Evolutionary conservation across 129 eudicot genomes (phyloP).

Genomic region (Flaveria linearis): DNA sequence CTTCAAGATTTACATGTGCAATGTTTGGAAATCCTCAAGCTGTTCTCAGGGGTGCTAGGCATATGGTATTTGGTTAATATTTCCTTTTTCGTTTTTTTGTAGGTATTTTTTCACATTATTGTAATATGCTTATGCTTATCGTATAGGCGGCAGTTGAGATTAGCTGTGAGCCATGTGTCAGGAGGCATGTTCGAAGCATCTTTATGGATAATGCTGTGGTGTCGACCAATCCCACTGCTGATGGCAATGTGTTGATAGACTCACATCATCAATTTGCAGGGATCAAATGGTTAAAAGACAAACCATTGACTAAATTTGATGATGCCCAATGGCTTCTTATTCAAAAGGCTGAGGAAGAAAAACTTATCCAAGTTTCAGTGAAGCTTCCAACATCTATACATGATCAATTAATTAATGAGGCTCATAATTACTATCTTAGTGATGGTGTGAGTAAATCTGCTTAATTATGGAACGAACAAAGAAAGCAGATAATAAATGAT

Average conservation of each 20-base stretch:
- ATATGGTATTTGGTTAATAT: slow-evolving; percentile 56
- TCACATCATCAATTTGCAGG: slow-evolving; percentile 69
- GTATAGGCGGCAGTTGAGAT: slow-evolving; percentile 96
- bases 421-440: slow-evolving; percentile 77
- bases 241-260: slow-evolving; percentile 73
- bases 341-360: slow-evolving; percentile 96
- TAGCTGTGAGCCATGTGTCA: slow-evolving; percentile 84
- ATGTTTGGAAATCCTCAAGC: no score
- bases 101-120: neutral
- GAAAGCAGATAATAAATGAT: slow-evolving; percentile 78
- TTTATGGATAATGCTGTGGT: slow-evolving; percentile 90
- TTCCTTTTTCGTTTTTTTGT: neutral
- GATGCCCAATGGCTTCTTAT: slow-evolving; percentile 97
- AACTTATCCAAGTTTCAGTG: slow-evolving; percentile 75
- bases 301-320: slow-evolving; percentile 71
- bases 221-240: slow-evolving; percentile 86
- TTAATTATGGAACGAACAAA: slow-evolving; percentile 93
- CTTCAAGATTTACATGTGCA: no score
- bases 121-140: slow-evolving; percentile 14
- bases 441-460: slow-evolving; percentile 96
- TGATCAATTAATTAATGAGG: slow-evolving; percentile 58
- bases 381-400: slow-evolving; percentile 63
- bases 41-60: no score
- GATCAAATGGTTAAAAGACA: slow-evolving; percentile 80
- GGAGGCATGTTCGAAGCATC: slow-evolving; percentile 85